Percentiles rank a stretch among this genome's conserved stretches.
Conservation (phyloP, 2,329 filamentous ascomycete genomes). For the Trichoderma harzianum region DNA sequence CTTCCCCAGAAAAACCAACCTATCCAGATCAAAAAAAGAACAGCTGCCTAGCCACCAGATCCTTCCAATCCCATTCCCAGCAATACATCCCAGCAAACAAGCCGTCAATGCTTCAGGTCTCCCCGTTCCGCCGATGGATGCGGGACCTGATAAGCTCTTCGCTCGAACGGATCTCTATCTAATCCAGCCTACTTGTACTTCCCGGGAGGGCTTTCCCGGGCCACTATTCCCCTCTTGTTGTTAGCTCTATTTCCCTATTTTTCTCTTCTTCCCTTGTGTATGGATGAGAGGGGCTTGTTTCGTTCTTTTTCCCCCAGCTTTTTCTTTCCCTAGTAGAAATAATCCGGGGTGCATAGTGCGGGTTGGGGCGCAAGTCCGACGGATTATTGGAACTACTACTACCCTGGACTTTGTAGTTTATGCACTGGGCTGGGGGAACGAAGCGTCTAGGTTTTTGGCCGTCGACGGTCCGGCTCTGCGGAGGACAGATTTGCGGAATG, state of each 20-base stretch:
- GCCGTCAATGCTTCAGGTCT: background rate
- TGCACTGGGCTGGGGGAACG: background rate
- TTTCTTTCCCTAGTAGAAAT: background rate
- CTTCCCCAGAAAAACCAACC: background rate
- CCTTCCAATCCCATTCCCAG: background rate
- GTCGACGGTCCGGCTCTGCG: background rate
- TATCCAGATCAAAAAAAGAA: background rate
- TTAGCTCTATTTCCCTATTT: background rate
- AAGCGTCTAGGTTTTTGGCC: background rate
- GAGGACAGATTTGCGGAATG: background rate
- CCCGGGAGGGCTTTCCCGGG: background rate
- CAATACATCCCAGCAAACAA: background rate
- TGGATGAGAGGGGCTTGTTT: background rate
- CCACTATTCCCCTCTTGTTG: background rate
- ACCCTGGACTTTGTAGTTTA: background rate
- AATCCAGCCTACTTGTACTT: background rate
- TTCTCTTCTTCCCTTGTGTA: background rate
- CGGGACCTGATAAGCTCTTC: constrained; percentile 5
- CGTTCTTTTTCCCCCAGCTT: background rate
- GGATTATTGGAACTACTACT: background rate
- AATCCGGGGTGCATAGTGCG: constrained; percentile 3
- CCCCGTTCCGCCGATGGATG: constrained; percentile 16
- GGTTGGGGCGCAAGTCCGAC: background rate
- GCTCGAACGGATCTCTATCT: constrained; percentile 12
- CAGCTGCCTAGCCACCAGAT: background rate